Percentiles rank a stretch among this genome's conserved stretches.
Evolutionary conservation across 1,284 basidiomycete species (phyloP).

Genomic region (Schizophyllum commune): DNA sequence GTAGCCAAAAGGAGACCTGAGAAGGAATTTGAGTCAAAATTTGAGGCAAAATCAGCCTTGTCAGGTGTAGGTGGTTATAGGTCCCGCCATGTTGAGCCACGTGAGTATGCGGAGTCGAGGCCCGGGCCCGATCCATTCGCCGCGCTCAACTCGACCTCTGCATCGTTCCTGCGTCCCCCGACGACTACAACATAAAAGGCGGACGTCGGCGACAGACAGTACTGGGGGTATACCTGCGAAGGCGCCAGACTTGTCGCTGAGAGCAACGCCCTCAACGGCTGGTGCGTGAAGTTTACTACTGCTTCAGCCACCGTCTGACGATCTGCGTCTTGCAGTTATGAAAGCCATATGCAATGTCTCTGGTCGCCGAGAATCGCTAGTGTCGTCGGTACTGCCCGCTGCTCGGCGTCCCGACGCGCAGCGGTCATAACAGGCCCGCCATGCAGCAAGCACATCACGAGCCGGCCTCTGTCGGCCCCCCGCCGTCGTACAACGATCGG

Average conservation of each 20-base stretch:
- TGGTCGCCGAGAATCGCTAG: constrained; percentile 40
- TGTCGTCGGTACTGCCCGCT: constrained; percentile 14
- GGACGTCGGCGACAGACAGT: not conserved
- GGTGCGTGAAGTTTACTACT: not conserved
- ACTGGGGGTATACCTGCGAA: not conserved
- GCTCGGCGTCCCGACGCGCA: not conserved
- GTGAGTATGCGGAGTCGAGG: not conserved
- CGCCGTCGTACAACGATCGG: not conserved
- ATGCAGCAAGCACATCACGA: not conserved
- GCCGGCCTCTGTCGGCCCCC: too few species aligned
- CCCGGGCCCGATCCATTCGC: not conserved
- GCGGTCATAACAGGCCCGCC: not conserved
- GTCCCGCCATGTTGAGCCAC: not conserved
- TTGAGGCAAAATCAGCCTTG: too few species aligned
- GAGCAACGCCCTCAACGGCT: not conserved
- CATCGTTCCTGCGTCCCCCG: not conserved
- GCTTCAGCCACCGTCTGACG: not conserved
- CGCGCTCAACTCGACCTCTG: not conserved
- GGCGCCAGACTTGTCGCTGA: not conserved
- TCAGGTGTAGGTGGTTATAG: not conserved
- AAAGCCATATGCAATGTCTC: constrained; percentile 57
- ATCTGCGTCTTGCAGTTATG: constrained; percentile 31
- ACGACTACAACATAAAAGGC: not conserved
- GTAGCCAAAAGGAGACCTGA: too few species aligned
- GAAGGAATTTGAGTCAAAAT: too few species aligned